Evolutionary conservation across 192 early-diverging fungal genomes (phyloP), one percentile per base, ranked within the genome.

Genomic region (Backusella australiensis): DNA sequence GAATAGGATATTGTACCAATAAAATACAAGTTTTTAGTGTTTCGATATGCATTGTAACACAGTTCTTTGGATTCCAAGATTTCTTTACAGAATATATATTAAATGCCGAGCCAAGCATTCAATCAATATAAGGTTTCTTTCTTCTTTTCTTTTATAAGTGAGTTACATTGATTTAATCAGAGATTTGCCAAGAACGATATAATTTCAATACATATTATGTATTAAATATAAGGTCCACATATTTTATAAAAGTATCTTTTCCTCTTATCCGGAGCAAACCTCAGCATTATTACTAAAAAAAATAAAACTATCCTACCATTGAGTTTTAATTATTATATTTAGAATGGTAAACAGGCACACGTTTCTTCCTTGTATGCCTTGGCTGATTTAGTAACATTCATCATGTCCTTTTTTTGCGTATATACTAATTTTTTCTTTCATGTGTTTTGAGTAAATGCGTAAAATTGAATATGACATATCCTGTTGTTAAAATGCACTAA

Each of bases 61-160:
- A 63, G 56, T 63, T 63, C 56, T 63, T 63, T 23, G 11, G 56
- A 63, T 63, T 63, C 56, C 56, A 29, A 63, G 56, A 3, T 63
- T 63, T 63, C 56, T 63, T 63, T 63, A 63, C 56, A 63, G 56
- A 63, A 63, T 63, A 63, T 49, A 49, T 63, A 63, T 63, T 14
- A 63, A 63, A 63, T 29, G 56, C 56, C 56, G 56, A 63, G 56
- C 23, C 56, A 63, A 63, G 23, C 2, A 63, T 63, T 63, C 23
- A 29, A 1, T 63, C 21, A 23, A 23, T 63, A 63, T 63, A 49
- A 49, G 19, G 46, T 49, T 49, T 49, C 46, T 49, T 6, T 49
- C 26, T 63, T 63, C 12, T 11, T 59, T 59, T 63, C 23, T 9
- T 63, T 59, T 59, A 29, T 63, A 29, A 12, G 26, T 12, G 9